Evolutionary conservation across 306 rosid genomes (phyloP).

Genomic region (Pterocarpus macrocarpus): DNA sequence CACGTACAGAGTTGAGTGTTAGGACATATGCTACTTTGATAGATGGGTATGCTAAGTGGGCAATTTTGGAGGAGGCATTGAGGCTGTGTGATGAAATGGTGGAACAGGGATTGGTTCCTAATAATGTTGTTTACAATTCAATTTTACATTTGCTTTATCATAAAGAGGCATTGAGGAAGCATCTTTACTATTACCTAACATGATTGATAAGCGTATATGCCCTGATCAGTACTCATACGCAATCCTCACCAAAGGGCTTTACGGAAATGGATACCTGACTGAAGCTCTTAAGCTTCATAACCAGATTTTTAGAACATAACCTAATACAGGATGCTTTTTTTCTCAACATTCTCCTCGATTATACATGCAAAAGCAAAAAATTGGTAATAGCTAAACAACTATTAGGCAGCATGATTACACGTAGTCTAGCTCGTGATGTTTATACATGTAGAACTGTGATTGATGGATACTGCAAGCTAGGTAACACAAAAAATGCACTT

Average conservation of each 20-base stretch:
- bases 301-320: no score
- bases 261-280: no score
- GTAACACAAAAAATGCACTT: slow-evolving; percentile 53
- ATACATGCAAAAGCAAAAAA: no score
- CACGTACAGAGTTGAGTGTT: slow-evolving; percentile 49
- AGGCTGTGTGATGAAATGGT: slow-evolving; percentile 64
- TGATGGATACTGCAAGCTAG: slow-evolving; percentile 60
- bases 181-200: slow-evolving; percentile 57
- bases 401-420: no score
- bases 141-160: slow-evolving; percentile 33
- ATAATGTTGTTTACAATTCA: slow-evolving; percentile 62
- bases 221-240: slow-evolving; percentile 67
- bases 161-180: slow-evolving; percentile 56
- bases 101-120: slow-evolving; percentile 60
- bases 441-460: slow-evolving; percentile 64
- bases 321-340: no score
- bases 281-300: no score
- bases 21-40: slow-evolving; percentile 65
- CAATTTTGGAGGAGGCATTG: slow-evolving; percentile 65
- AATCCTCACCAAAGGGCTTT: slow-evolving; percentile 60
- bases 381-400: no score
- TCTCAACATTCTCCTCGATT: no score
- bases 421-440: slow-evolving; percentile 58
- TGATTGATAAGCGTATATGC: slow-evolving; percentile 53
- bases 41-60: slow-evolving; percentile 62